These are phyloP conservation scores for Aspergillus chevalieri DNA, from an alignment of 2,329 filamentous ascomycete genomes.

Conservation along the genomic window DNA sequence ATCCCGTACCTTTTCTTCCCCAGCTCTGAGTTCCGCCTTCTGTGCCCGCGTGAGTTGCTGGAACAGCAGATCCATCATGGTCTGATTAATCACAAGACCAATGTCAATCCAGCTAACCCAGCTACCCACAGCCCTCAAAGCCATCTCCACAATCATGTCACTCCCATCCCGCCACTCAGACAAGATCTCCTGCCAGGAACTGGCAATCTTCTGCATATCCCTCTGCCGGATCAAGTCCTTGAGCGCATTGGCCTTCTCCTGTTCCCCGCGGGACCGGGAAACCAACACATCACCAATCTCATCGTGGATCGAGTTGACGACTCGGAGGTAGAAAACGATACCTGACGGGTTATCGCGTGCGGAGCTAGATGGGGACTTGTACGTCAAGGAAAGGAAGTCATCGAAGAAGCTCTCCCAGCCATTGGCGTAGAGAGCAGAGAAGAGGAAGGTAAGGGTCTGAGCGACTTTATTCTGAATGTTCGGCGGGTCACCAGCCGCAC, in stretches of 20 bases:
- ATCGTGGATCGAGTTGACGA: slow-evolving; percentile 86
- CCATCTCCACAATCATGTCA: slow-evolving; percentile 74
- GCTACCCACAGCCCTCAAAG: slow-evolving; percentile 83
- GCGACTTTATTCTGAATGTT: slow-evolving; percentile 94
- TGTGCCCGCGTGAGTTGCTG: slow-evolving; percentile 74
- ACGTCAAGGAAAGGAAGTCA: slow-evolving; percentile 75
- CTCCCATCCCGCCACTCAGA: slow-evolving; percentile 66
- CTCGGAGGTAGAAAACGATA: slow-evolving; percentile 79
- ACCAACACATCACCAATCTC: slow-evolving; percentile 94
- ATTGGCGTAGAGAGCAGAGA: slow-evolving; percentile 75
- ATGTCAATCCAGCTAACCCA: slow-evolving; percentile 99
- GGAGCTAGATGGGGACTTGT: slow-evolving; percentile 50
- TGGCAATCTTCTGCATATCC: slow-evolving; percentile 81
- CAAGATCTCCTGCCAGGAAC: slow-evolving; percentile 87
- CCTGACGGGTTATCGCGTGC: slow-evolving; percentile 65
- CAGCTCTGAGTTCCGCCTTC: slow-evolving; percentile 56
- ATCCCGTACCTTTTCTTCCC: slow-evolving; percentile 77
- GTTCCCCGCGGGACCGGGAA: slow-evolving; percentile 68
- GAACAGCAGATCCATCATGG: slow-evolving; percentile 77
- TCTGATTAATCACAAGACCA: slow-evolving; percentile 80
- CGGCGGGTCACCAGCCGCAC: slow-evolving; percentile 59
- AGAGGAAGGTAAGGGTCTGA: slow-evolving; percentile 90
- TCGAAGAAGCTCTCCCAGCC: slow-evolving; percentile 89
- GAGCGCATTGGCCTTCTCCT: slow-evolving; percentile 77
- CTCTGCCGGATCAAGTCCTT: slow-evolving; percentile 84